Evolutionary conservation across 495 filamentous ascomycete species (phyloP).

Genomic region (Alectoria sarmentosa): DNA sequence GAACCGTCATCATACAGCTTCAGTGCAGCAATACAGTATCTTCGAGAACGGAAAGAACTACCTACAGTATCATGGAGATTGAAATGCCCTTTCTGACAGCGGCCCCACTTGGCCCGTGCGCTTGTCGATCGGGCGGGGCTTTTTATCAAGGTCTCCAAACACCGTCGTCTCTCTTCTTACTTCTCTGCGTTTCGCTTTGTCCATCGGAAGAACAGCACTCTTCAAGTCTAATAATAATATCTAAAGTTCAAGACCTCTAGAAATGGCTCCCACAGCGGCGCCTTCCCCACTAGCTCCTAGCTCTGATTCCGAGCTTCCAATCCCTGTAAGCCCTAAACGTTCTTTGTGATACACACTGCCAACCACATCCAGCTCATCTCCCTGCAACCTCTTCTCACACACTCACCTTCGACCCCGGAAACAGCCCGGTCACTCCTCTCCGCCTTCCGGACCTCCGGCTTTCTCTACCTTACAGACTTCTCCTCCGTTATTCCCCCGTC

Average conservation of each 20-base stretch:
- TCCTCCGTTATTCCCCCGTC: constrained; percentile 51
- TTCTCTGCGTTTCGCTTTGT: background rate
- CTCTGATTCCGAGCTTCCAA: background rate
- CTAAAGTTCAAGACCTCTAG: too few species aligned
- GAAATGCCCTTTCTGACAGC: background rate
- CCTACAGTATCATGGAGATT: too few species aligned
- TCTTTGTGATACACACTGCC: constrained; percentile 7
- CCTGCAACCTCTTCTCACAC: constrained; percentile 67
- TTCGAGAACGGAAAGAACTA: background rate
- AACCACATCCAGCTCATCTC: constrained; percentile 63
- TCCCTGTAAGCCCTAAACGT: constrained; percentile 5
- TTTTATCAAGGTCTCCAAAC: background rate
- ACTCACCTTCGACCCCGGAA: constrained; percentile 51
- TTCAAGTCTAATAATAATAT: background rate
- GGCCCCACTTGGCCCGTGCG: background rate
- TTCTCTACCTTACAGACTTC: constrained; percentile 83
- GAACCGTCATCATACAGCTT: background rate
- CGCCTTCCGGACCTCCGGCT: constrained; percentile 81
- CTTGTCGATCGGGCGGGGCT: background rate
- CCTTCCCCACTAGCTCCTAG: background rate
- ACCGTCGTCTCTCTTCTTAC: background rate
- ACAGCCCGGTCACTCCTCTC: constrained; percentile 65
- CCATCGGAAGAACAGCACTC: too few species aligned
- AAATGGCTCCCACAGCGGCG: constrained; percentile 8
- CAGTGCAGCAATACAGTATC: background rate